Base-by-base conservation (phyloP, 2,329 filamentous ascomycete species). In the Claviceps maximensis region DNA sequence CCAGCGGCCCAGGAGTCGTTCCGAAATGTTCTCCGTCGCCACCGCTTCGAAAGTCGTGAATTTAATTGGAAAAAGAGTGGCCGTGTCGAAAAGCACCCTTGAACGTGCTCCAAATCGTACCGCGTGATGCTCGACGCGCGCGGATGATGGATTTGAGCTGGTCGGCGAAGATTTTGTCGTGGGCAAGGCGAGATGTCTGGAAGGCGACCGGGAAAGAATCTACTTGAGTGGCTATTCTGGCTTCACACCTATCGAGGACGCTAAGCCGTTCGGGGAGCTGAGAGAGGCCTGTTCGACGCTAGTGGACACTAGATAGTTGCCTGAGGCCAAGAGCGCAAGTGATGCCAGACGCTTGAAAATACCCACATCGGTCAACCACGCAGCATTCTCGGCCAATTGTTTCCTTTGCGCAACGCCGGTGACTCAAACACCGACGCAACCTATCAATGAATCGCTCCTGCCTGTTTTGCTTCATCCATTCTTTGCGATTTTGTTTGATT, bases 91-190 rank as follows among this genome's bases (percentile, higher is more conserved):
- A 59, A 55, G 55, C 58, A 56, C 55, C 61, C 57, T 56, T 53
- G 53, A 52, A 55, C 54, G 61, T 62, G 59, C 54, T 61, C 63
- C 56, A 55, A 53, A 58, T 57, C 60, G 65, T 60, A 63, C 65
- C 65, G 68, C 68, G 67, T 69, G 71, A 71, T 72, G 70, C 67
- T 69, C 69, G 75, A 74, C 74, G 73, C 76, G 78, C 72, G 72
- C 71, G 69, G 69, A 67, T 70, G 72, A 73, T 76, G 70, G 61
- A 56, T 64, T 67, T 62, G 62, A 58, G 59, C 60, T 59, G 59
- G 55, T 57, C 59, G 62, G 63, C 67, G 67, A 64, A 66, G 65
- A 41, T 71, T 70, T 72, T 69, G 69, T 70, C 69, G 68, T 67
- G 66, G 69, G 67, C 68, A 64, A 71, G 64, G 66, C 63, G 65